Conservation (phyloP, 768 basidiomycete genomes). For the Serendipita sp. region DNA sequence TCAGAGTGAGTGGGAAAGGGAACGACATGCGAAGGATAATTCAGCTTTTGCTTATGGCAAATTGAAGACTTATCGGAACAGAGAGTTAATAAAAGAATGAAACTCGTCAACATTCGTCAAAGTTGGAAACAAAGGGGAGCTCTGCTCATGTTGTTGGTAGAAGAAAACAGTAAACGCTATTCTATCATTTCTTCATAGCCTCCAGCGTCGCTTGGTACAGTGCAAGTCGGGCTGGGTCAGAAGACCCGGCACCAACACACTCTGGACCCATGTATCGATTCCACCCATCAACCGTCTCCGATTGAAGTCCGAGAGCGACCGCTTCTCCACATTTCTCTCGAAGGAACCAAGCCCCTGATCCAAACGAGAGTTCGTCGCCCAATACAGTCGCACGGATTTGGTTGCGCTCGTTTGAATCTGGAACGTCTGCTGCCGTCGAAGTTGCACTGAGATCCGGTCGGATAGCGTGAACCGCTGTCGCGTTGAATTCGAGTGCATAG, state of each 20-base stretch:
- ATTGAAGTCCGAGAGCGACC: not conserved
- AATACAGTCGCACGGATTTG: not conserved
- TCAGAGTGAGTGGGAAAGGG: too few species aligned
- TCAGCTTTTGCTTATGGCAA: too few species aligned
- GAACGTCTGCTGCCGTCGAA: not conserved
- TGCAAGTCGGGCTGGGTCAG: not conserved
- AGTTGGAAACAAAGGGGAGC: too few species aligned
- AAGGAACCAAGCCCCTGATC: not conserved
- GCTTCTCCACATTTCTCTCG: not conserved
- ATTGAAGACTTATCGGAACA: too few species aligned
- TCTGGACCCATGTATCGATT: constrained; percentile 2
- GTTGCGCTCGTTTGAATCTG: not conserved
- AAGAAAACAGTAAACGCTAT: too few species aligned
- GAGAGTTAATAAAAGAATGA: too few species aligned
- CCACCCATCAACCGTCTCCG: not conserved
- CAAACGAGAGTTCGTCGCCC: constrained; percentile 1
- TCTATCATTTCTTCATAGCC: not conserved
- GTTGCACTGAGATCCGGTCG: not conserved
- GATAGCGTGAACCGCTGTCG: not conserved
- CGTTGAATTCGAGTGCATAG: not conserved
- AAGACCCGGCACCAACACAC: not conserved
- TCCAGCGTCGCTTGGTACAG: not conserved
- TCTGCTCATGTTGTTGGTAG: too few species aligned
- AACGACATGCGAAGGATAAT: too few species aligned
- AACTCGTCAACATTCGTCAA: too few species aligned